These are phyloP conservation scores for Skeletonema grethae DNA, from an alignment of 108 stramenopile genomes.

Conservation along the genomic window DNA sequence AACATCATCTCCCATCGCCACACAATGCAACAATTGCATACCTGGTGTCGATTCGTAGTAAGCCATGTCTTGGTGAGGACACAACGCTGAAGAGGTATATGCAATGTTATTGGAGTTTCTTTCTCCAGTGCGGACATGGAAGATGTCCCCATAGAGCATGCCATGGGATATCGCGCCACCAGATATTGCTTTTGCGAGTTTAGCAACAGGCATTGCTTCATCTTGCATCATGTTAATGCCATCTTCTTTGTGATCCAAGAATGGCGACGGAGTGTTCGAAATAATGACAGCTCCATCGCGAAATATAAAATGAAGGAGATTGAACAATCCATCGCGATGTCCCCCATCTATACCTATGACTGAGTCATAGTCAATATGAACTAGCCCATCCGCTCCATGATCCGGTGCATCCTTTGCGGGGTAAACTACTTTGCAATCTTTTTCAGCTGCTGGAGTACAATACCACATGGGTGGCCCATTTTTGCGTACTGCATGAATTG, in stretches of 20 bases:
- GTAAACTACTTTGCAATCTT: conserved; percentile 18
- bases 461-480: conserved; percentile 18
- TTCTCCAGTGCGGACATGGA: conserved; percentile 63
- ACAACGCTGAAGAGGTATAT: conserved; percentile 61
- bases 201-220: conserved; percentile 43
- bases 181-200: conserved; percentile 56
- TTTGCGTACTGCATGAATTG: conserved; percentile 23
- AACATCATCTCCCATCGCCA: conserved; percentile 38
- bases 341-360: conserved; percentile 26
- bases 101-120: conserved; percentile 68
- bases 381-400: conserved; percentile 23
- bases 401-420: conserved; percentile 7
- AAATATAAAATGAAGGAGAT: conserved; percentile 49
- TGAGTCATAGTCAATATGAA: conserved; percentile 50
- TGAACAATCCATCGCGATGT: conserved; percentile 23
- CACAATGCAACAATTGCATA: conserved; percentile 77
- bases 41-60: conserved; percentile 84
- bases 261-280: conserved; percentile 36
- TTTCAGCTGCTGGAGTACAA: conserved; percentile 9
- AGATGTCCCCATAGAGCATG: conserved; percentile 75
- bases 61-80: conserved; percentile 81
- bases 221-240: neutral
- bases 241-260: neutral
- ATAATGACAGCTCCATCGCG: conserved; percentile 69
- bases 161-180: conserved; percentile 78